These are phyloP conservation scores for Fusarium duplospermum DNA, from an alignment of 2,329 filamentous ascomycete genomes.

Conservation along the genomic window DNA sequence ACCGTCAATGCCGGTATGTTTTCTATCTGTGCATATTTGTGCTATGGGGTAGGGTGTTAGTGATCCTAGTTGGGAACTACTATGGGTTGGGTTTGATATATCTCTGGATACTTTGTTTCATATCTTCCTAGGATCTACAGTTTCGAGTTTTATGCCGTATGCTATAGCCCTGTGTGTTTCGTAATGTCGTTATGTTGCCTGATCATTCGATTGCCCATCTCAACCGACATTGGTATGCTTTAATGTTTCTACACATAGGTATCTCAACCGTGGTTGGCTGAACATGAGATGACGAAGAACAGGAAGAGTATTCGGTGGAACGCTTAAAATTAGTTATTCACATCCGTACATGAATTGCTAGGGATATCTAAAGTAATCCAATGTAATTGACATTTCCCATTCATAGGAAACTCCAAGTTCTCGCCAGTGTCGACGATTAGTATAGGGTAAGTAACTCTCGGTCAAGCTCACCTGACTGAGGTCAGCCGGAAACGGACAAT, in stretches of 20 bases:
- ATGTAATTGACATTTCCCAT: not conserved
- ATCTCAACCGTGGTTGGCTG: not conserved
- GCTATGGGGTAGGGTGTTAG: not conserved
- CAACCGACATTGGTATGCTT: not conserved
- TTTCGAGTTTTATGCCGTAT: not conserved
- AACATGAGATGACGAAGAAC: not conserved
- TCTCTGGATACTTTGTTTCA: not conserved
- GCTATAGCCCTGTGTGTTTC: not conserved
- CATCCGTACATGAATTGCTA: not conserved
- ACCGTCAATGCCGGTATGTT: not conserved
- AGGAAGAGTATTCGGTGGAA: not conserved
- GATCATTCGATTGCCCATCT: not conserved
- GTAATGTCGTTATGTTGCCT: not conserved
- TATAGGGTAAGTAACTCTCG: slow-evolving; percentile 26
- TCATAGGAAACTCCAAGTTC: not conserved
- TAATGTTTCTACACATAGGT: not conserved
- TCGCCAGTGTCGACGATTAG: not conserved
- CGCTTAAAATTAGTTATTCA: not conserved
- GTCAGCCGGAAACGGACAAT: slow-evolving; percentile 40
- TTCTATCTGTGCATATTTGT: not conserved
- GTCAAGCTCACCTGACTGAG: not conserved
- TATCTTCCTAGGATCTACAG: not conserved
- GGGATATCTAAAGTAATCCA: not conserved
- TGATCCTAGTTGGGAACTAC: not conserved
- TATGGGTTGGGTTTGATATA: not conserved